Evolutionary conservation across 2,329 filamentous ascomycete genomes (phyloP).

Genomic region (Ophiostoma fasciatum): DNA sequence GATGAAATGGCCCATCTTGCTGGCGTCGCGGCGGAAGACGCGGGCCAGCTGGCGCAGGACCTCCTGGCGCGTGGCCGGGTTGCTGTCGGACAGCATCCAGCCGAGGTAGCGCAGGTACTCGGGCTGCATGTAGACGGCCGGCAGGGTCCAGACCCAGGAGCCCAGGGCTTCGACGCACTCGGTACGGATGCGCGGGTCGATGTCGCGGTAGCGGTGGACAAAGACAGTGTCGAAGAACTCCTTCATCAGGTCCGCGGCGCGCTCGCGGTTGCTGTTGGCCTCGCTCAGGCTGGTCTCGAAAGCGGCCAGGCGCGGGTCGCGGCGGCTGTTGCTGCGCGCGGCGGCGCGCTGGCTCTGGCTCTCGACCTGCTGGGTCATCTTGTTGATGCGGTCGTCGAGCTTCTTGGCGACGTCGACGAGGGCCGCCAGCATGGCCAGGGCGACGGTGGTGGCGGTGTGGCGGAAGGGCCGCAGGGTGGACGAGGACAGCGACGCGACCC

Average conservation of each 20-base stretch:
- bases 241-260: conserved; percentile 56
- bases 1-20: conserved; percentile 80
- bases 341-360: conserved; percentile 55
- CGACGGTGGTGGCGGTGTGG: conserved; percentile 81
- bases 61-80: conserved; percentile 62
- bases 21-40: conserved; percentile 67
- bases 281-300: conserved; percentile 60
- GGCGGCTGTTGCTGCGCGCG: conserved; percentile 41
- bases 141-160: conserved; percentile 73
- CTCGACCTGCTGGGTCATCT: conserved; percentile 64
- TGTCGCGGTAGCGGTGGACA: conserved; percentile 87
- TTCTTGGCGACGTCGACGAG: conserved; percentile 39
- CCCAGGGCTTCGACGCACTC: conserved; percentile 82
- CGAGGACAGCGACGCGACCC: conserved; percentile 84
- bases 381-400: conserved; percentile 47
- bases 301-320: conserved; percentile 62
- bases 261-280: conserved; percentile 52
- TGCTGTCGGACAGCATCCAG: conserved; percentile 82
- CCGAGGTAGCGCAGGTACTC: conserved; percentile 85
- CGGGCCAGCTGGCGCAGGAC: conserved; percentile 69
- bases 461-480: conserved; percentile 78
- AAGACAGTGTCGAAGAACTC: conserved; percentile 90
- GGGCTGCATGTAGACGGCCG: conserved; percentile 80
- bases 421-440: conserved; percentile 63
- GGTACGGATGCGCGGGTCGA: conserved; percentile 75